phyloP scores from a whole-genome alignment of 1,284 basidiomycete species.

The Phellopilus nigrolimitatus region DNA sequence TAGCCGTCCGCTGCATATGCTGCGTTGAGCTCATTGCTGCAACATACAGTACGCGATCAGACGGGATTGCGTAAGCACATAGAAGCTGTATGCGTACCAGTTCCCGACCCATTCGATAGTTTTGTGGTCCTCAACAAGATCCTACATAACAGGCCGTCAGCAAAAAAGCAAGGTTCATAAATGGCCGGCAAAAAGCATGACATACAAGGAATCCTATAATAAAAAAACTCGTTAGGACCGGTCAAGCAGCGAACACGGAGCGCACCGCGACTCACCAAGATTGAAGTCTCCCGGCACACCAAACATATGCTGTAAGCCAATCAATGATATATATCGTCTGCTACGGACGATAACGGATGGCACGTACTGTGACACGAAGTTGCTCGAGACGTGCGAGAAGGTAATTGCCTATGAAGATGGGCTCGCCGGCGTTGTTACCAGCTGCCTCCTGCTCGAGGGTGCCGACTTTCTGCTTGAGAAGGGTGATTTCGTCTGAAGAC shows the following conservation, averaged over 20 bases:
- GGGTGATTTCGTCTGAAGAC: conserved; percentile 14
- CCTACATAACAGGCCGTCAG: conserved; percentile 37
- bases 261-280: conserved; percentile 42
- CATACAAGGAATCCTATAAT: conserved; percentile 49
- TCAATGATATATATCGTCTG: conserved; percentile 13
- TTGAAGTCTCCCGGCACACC: conserved; percentile 95
- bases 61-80: not conserved
- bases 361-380: conserved; percentile 56
- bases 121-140: conserved; percentile 81
- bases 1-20: conserved; percentile 95
- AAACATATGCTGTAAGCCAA: conserved; percentile 57
- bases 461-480: conserved; percentile 15
- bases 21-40: conserved; percentile 81
- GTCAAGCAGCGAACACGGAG: not conserved
- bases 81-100: conserved; percentile 44
- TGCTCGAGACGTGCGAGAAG: conserved; percentile 68
- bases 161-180: not conserved
- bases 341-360: not conserved
- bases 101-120: conserved; percentile 87
- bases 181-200: conserved; percentile 12
- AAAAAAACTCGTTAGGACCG: not conserved
- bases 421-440: conserved; percentile 13
- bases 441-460: conserved; percentile 8
- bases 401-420: conserved; percentile 63
- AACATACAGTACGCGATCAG: not conserved